Conservation (phyloP, 2,329 filamentous ascomycete genomes). For the Phyllosticta paracitricarpa region DNA sequence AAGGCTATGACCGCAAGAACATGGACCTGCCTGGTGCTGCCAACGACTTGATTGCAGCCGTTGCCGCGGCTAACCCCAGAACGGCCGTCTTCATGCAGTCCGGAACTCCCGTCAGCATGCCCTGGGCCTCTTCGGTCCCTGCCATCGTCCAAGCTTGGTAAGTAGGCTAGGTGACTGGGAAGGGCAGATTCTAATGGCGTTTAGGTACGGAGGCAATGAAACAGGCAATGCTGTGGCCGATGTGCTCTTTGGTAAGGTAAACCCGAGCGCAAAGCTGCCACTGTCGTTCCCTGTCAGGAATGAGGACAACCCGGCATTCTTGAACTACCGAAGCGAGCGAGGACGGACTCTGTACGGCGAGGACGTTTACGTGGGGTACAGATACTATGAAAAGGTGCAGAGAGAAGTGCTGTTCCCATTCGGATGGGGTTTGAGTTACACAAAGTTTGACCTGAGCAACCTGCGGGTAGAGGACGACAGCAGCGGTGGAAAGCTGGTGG, state of each 20-base stretch:
- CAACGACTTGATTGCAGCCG: constrained; percentile 39
- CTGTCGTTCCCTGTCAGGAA: constrained; percentile 55
- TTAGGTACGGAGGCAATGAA: constrained; percentile 51
- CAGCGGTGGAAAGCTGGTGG: background rate
- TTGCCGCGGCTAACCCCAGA: constrained; percentile 50
- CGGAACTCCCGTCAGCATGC: constrained; percentile 59
- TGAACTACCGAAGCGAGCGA: constrained; percentile 54
- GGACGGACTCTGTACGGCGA: constrained; percentile 31
- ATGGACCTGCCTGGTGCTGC: constrained; percentile 46
- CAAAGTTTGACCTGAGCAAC: constrained; percentile 36
- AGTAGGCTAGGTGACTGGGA: constrained; percentile 77
- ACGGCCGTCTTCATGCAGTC: constrained; percentile 56
- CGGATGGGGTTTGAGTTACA: constrained; percentile 55
- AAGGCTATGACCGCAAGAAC: constrained; percentile 15
- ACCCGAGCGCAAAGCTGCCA: constrained; percentile 52
- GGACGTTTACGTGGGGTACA: constrained; percentile 16
- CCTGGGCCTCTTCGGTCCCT: constrained; percentile 54
- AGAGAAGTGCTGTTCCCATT: constrained; percentile 50
- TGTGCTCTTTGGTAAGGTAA: constrained; percentile 52
- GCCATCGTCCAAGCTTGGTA: constrained; percentile 65
- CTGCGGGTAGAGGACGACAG: constrained; percentile 12
- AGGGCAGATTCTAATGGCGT: constrained; percentile 30
- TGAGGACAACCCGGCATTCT: constrained; percentile 54
- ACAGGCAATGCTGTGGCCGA: constrained; percentile 55
- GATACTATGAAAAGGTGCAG: constrained; percentile 48